Evolutionary conservation across 2,329 filamentous ascomycete genomes (phyloP), one percentile per base, ranked within the genome.

Genomic region (Cladophialophora psammophila): DNA sequence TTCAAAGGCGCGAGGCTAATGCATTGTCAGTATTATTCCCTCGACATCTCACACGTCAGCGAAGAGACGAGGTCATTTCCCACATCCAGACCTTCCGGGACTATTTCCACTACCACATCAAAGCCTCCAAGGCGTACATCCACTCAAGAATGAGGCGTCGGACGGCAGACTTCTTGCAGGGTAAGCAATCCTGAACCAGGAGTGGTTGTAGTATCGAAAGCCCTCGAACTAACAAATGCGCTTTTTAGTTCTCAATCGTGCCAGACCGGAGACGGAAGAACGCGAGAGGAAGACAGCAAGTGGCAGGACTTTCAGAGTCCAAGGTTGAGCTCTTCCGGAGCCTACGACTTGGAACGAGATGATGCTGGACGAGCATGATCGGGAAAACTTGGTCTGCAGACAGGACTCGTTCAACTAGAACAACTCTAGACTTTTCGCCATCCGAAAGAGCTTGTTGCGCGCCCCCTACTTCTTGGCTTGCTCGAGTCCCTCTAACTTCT

Each of bases 81-180:
- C 96, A 99, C 79, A 98, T 99, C 75, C 96, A 99, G 82, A 99
- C 95, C 13, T 99, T 99, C 91, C 92, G 95, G 73, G 95, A 99
- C 78, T 99, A 99, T 81, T 99, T 99, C 86, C 95, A 99, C 81
- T 99, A 99, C 80, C 95, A 99, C 81, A 99, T 99, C 82, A 99
- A 99, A 83, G 96, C 95, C 35, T 97, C 94, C 70, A 99, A 99
- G 85, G 95, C 96, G 61, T 99, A 97, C 77, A 99, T 99, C 72
- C 95, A 99, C 85, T 96, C 94, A 38, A 89, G 96, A 76, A 99
- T 99, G 95, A 90, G 95, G 78, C 92, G 94, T 84, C 89, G 95
- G 79, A 99, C 96, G 9, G 95, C 95, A 58, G 96, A 99, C 80
- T 99, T 99, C 84, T 88, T 99, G 65, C 96, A 99, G 87, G 92